These are phyloP conservation scores for Candida awuae DNA, from an alignment of 805 yeast species.

Conservation along the genomic window DNA sequence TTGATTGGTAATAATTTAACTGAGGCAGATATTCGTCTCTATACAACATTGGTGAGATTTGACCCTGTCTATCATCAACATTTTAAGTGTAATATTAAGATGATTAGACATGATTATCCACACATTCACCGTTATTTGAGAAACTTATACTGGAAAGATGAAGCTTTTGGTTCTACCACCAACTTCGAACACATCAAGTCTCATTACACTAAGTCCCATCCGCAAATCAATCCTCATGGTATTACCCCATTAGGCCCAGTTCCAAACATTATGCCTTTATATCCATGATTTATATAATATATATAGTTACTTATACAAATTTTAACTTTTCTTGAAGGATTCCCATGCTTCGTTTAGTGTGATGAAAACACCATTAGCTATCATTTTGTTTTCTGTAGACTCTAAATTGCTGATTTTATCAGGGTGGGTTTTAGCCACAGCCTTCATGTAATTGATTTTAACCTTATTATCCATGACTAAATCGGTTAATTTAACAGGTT, in stretches of 20 bases:
- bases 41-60: constrained; percentile 80
- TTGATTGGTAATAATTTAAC: constrained; percentile 63
- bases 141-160: constrained; percentile 69
- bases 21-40: constrained; percentile 86
- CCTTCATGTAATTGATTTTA: constrained; percentile 75
- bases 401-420: constrained; percentile 66
- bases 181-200: constrained; percentile 83
- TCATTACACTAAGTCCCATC: constrained; percentile 85
- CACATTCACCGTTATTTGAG: constrained; percentile 70
- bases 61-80: constrained; percentile 94
- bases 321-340: constrained; percentile 39
- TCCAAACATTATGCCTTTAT: constrained; percentile 57
- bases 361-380: constrained; percentile 83
- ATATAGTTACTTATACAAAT: neutral
- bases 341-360: constrained; percentile 89
- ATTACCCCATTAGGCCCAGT: constrained; percentile 87
- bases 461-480: constrained; percentile 85
- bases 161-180: constrained; percentile 68
- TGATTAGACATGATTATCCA: constrained; percentile 76
- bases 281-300: constrained; percentile 4
- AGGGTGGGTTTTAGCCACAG: constrained; percentile 70
- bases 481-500: constrained; percentile 58
- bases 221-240: constrained; percentile 68
- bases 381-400: constrained; percentile 63
- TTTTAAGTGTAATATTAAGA: constrained; percentile 83